Evolutionary conservation across 768 basidiomycete genomes (phyloP), one percentile per base, ranked within the genome.

Genomic region (Saitozyma sp.): DNA sequence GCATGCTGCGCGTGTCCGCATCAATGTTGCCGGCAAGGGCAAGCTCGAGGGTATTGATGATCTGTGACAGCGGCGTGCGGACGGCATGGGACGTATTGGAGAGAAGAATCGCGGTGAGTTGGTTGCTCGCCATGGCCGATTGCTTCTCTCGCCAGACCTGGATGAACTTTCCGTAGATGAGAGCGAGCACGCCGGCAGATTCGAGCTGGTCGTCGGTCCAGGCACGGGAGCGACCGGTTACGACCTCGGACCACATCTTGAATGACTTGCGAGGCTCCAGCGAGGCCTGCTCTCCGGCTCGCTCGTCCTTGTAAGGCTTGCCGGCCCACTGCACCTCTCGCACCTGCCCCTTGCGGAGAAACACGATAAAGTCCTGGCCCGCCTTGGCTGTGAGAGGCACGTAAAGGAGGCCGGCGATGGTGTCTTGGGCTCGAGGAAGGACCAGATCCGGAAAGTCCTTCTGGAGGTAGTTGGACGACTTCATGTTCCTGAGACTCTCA

Each of bases 131-230:
- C 61, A 89, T 71, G 2, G 88, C 89, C 46, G 81, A 84, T 75
- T 91, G 88, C 75, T 90, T 90, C 76, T 91, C 87, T 65, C 90
- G 80, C 90, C 90, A 91, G 8, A 90, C 90, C 71, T 89, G 88
- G 65, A 91, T 90, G 81, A 90, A 91, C 85, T 88, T 76, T n/a
- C 74, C 74, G 70, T 91, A 91, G 7, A 91, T 88, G 20, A 91
- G 78, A 7, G 89, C 87, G 14, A 91, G 79, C 10, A 91, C 89
- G 43, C 87, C 87, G 1, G 89, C 89, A 1, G 89, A 91, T 75
- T 91, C 89, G 45, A 91, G 74, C 72, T 91, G 88, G 73, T 91
- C 89, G 59, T 91, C 89, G 8, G 88, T 86, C 90, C 90, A 92
- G 9, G 82, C 81, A 41, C 88, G 82, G 66, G 84, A 86, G 59